Base-by-base conservation (phyloP, 2,329 filamentous ascomycete species). In the Coniosporium tulheliwenetii region DNA sequence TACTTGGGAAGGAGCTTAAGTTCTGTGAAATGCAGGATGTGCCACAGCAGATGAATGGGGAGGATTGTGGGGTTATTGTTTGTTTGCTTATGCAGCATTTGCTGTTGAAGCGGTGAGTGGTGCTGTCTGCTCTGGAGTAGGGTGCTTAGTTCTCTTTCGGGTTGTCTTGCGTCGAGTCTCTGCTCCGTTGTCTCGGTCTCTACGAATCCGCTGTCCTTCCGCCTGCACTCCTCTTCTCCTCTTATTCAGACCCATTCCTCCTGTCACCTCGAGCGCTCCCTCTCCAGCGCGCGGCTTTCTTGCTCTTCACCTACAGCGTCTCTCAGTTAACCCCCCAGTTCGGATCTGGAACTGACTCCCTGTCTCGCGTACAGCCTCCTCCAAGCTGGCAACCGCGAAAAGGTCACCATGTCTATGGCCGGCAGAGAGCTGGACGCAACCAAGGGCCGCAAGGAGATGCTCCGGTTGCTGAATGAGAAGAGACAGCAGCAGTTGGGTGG, bases 1-100 rank as follows among this genome's bases (percentile, higher is more conserved):
- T 96, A 29, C 69, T 96, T 0, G 69, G 71, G 30, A 73, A 74
- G 43, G 69, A 69, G 5, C 63, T 93, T 13, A 70, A 78, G 14
- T 95, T 93, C 56, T 74, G 87, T 53, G 78, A 89, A 57, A 70
- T 98, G 41, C 69, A 80, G 0, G 89, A 96, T 55, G 81, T 77
- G 8, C 91, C 91, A 0, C 82, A 93, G 52, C 91, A 98, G 59
- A 81, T 87, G 50, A 96, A 96, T 50, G 78, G 82, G 19, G 89
- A 76, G 55, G 91, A 98, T 61, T 98, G 91, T 51, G 91, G 91
- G 13, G 85, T 98, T 1, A 96, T 87, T 58, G 91, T 98, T 2
- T 96, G 91, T 59, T 74, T 96, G 48, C 73, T 89, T 46, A 98
- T 98, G 87, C 78, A 86, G 38, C 83, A 95, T 62, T 65, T 98